These are phyloP conservation scores for Epichloe bromicola DNA, from an alignment of 2,329 filamentous ascomycete genomes.

Conservation along the genomic window DNA sequence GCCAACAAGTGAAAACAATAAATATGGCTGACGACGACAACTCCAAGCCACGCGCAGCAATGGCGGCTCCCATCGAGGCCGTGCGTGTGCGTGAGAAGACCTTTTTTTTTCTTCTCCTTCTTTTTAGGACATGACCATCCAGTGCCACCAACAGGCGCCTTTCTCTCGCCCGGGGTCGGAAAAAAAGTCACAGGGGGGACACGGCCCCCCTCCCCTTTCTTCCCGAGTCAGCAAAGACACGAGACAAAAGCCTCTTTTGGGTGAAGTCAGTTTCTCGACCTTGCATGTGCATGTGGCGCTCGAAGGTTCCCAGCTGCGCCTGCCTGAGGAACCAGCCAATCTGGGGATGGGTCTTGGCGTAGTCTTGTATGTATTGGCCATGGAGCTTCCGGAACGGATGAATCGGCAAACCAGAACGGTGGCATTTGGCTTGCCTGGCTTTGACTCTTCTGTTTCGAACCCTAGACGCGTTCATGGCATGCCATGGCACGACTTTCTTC, in stretches of 20 bases:
- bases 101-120: too few relatives aligned
- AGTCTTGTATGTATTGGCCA: conserved; percentile 5
- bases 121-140: background rate
- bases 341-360: conserved; percentile 3
- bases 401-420: conserved; percentile 4
- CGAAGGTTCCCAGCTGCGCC: background rate
- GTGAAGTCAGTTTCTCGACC: conserved; percentile 1
- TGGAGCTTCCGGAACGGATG: conserved; percentile 2
- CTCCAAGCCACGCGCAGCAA: background rate
- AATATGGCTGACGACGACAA: background rate
- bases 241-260: background rate
- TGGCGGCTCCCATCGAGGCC: background rate
- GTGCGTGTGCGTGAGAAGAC: too few relatives aligned
- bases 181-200: too few relatives aligned
- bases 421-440: background rate
- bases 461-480: background rate
- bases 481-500: too few relatives aligned
- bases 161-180: background rate
- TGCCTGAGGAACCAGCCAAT: background rate
- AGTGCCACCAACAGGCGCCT: background rate
- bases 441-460: background rate
- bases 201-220: too few relatives aligned
- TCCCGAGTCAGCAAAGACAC: too few relatives aligned
- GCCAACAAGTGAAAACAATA: background rate
- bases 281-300: conserved; percentile 4